Evolutionary conservation across 2,329 filamentous ascomycete species (phyloP).

Genomic region (Penicillium freii): DNA sequence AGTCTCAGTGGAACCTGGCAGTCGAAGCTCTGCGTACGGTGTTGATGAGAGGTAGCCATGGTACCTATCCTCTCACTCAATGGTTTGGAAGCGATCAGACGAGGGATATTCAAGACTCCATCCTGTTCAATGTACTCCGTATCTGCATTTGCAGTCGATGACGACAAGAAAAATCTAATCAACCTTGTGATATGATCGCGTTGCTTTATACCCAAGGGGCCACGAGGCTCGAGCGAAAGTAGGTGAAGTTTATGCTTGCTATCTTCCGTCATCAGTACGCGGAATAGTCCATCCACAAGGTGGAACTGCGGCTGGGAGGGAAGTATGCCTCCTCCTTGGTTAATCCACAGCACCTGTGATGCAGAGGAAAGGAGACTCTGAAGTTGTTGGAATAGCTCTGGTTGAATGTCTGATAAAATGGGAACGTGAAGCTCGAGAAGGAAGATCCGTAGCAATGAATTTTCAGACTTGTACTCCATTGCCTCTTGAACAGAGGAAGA

Average conservation of each 20-base stretch:
- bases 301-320: neutral
- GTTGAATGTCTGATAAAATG: neutral
- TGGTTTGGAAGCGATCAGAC: neutral
- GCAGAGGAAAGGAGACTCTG: neutral
- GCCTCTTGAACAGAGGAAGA: neutral
- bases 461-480: neutral
- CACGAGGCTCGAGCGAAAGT: neutral
- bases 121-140: neutral
- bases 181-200: neutral
- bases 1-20: neutral
- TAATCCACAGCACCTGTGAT: neutral
- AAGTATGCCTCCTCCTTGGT: neutral
- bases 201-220: neutral
- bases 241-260: neutral
- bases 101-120: neutral
- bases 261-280: neutral
- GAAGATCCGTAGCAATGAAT: neutral
- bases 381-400: neutral
- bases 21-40: neutral
- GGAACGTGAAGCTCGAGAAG: neutral
- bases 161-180: neutral
- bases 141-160: neutral
- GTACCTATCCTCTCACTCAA: neutral
- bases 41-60: neutral
- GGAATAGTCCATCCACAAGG: neutral